phyloP scores from a whole-genome alignment of 192 early-diverging fungal species.

The Coemansia sp. region DNA sequence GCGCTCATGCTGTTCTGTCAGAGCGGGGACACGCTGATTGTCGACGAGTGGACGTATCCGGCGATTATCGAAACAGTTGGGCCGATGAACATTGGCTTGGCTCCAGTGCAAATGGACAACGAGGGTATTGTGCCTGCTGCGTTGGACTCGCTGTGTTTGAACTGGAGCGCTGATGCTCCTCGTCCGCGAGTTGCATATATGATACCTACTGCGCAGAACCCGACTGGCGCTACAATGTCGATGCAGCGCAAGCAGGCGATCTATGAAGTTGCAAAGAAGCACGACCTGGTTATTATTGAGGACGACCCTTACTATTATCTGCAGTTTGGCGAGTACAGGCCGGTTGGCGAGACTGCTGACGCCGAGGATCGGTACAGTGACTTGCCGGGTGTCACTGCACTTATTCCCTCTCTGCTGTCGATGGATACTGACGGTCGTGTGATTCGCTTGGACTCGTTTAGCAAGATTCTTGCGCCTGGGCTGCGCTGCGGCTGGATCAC shows the following conservation, averaged over 20 bases:
- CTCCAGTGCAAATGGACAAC: conserved; percentile 58
- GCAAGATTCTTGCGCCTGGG: conserved; percentile 88
- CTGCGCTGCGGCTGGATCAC: conserved; percentile 82
- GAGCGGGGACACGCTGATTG: conserved; percentile 59
- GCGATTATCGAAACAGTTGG: conserved; percentile 56
- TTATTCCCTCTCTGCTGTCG: conserved; percentile 79
- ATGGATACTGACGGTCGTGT: conserved; percentile 88
- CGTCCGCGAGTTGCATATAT: conserved; percentile 63
- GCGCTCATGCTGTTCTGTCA: conserved; percentile 58
- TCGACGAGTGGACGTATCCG: conserved; percentile 69
- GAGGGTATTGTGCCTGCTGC: conserved; percentile 64
- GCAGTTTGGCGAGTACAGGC: conserved; percentile 58
- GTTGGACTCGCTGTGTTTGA: conserved; percentile 51
- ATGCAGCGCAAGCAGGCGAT: conserved; percentile 73
- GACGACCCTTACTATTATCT: conserved; percentile 97
- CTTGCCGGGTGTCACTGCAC: conserved; percentile 25
- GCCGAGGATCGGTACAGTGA: conserved; percentile 24
- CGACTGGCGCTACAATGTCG: conserved; percentile 81
- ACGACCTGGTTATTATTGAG: conserved; percentile 85
- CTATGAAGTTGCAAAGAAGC: conserved; percentile 72
- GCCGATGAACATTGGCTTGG: conserved; percentile 54
- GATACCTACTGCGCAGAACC: conserved; percentile 88
- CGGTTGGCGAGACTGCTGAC: conserved; percentile 5
- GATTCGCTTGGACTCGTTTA: conserved; percentile 88
- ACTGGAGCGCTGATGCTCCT: conserved; percentile 36